Conservation (phyloP, 129 eudicot species). For the Flaveria sonorensis region DNA sequence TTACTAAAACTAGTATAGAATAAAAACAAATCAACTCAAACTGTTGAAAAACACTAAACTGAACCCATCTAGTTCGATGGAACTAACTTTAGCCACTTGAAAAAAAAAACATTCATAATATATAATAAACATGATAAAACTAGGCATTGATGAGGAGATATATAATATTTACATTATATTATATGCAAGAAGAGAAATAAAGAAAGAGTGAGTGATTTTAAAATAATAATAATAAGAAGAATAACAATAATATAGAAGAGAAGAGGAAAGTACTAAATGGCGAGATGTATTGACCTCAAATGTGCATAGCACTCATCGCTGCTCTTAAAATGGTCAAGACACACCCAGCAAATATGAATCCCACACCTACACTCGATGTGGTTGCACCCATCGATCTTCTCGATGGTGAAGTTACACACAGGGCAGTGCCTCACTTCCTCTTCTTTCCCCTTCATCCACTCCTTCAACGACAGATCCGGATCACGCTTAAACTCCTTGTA, state of each 20-base stretch:
- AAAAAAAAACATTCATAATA: too few relatives aligned
- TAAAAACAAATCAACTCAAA: too few relatives aligned
- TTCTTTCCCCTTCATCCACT: conserved; percentile 77
- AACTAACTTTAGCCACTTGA: too few relatives aligned
- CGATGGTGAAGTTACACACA: conserved; percentile 64
- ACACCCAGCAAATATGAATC: conserved; percentile 86
- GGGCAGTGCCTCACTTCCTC: conserved; percentile 72
- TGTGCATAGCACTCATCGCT: conserved; percentile 77
- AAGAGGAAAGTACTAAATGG: conserved; percentile 22
- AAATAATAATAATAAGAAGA: not conserved
- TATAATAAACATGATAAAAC: too few relatives aligned
- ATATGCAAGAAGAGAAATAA: not conserved
- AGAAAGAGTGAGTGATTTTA: not conserved
- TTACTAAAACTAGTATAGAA: too few relatives aligned
- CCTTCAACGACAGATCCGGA: conserved; percentile 79
- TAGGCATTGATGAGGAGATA: not conserved
- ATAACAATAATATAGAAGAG: not conserved
- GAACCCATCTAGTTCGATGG: too few relatives aligned
- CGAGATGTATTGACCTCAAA: conserved; percentile 62
- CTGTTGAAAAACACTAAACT: too few relatives aligned
- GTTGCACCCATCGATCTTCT: conserved; percentile 93
- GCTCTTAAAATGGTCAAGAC: conserved; percentile 50
- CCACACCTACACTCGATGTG: conserved; percentile 97
- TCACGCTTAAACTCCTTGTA: conserved; percentile 75
- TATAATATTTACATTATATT: not conserved